These are phyloP conservation scores for Xylaria sp. DNA, from an alignment of 2,329 filamentous ascomycete species.

Conservation along the genomic window DNA sequence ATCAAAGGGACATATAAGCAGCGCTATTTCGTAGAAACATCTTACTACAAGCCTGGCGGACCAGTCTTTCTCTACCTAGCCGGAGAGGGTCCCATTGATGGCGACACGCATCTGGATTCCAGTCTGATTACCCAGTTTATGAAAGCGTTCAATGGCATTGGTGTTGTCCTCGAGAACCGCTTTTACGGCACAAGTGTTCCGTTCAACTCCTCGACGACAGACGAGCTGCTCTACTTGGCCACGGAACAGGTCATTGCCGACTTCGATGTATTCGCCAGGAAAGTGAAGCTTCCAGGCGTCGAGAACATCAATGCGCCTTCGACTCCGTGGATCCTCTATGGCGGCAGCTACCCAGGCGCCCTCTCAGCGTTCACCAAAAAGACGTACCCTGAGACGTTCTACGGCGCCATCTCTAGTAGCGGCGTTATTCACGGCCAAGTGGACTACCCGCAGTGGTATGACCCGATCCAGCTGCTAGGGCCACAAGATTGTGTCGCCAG, in stretches of 20 bases:
- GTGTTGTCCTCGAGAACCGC: conserved; percentile 65
- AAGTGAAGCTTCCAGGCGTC: conserved; percentile 58
- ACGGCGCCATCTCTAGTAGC: conserved; percentile 60
- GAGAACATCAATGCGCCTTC: conserved; percentile 55
- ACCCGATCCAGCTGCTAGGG: conserved; percentile 60
- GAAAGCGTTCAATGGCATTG: conserved; percentile 55
- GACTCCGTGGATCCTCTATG: conserved; percentile 53
- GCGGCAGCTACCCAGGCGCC: conserved; percentile 47
- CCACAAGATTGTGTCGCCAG: conserved; percentile 61
- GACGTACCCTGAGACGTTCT: conserved; percentile 57
- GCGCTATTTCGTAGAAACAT: conserved; percentile 64
- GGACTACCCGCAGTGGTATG: conserved; percentile 62
- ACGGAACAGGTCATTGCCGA: conserved; percentile 65
- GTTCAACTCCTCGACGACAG: conserved; percentile 60
- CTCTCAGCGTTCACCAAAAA: conserved; percentile 57
- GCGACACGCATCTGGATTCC: conserved; percentile 30
- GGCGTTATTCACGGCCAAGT: conserved; percentile 57
- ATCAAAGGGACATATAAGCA: conserved; percentile 64
- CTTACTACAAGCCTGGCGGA: conserved; percentile 64
- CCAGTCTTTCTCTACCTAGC: conserved; percentile 52
- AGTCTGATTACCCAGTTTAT: conserved; percentile 28
- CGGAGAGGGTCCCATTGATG: conserved; percentile 62
- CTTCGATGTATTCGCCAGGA: conserved; percentile 62
- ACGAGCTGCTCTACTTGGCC: conserved; percentile 60
- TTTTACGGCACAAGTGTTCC: conserved; percentile 63